A percentile compares a stretch with the other conserved stretches of the same genome.
Evolutionary conservation across 176 grass and related monocot genomes (phyloP).

Genomic region (Hordeum marinum): DNA sequence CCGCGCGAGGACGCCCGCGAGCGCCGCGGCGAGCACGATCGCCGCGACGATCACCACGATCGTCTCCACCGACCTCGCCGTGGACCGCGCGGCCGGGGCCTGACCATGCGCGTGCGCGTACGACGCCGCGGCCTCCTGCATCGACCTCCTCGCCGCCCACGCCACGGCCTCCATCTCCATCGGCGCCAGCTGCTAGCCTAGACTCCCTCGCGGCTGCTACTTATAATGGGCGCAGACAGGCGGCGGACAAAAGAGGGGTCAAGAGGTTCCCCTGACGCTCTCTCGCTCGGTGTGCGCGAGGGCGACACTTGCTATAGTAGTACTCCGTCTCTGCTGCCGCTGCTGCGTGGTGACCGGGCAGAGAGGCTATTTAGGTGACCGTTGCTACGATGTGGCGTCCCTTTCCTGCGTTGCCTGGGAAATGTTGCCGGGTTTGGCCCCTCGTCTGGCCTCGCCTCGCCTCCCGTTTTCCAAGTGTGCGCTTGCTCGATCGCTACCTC

Average conservation of each 20-base stretch:
- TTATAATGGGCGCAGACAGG: conserved; percentile 21
- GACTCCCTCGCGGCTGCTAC: background rate
- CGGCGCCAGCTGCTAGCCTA: background rate
- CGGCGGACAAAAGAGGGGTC: conserved; percentile 41
- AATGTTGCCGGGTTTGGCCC: background rate
- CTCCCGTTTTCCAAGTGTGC: too few species aligned
- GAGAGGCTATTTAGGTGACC: too few species aligned
- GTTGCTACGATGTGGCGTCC: background rate
- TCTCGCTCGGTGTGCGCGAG: too few species aligned
- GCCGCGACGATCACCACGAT: conserved; percentile 80
- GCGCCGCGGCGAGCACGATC: conserved; percentile 60
- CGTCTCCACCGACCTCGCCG: conserved; percentile 58
- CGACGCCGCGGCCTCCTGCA: conserved; percentile 37
- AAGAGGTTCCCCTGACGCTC: background rate
- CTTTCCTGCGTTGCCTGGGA: background rate
- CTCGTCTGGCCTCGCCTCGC: too few species aligned
- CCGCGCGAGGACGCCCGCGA: conserved; percentile 67
- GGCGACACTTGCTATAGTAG: too few species aligned
- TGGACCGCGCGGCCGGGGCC: conserved; percentile 12
- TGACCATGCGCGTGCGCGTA: conserved; percentile 18
- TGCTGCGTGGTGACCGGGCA: too few species aligned
- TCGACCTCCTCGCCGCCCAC: conserved; percentile 26
- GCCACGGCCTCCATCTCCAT: background rate
- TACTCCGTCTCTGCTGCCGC: too few species aligned
- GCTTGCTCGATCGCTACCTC: too few species aligned